Percentiles rank a stretch among this genome's conserved stretches.
These are phyloP conservation scores for Cryptosporidium ubiquitum DNA, from an alignment of 169 alveolate species.

Conservation along the genomic window DNA sequence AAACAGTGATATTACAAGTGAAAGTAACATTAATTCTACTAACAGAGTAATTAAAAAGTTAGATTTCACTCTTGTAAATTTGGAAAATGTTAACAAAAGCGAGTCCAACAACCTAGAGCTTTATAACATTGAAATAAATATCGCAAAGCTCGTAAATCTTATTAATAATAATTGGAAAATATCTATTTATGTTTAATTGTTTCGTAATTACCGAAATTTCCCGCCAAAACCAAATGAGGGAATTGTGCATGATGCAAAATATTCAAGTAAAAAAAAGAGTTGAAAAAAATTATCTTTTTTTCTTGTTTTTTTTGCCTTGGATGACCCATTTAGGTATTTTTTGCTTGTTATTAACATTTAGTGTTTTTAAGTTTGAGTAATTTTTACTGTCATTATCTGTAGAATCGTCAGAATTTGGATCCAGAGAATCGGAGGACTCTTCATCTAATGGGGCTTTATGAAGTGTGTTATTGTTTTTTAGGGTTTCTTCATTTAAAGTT, in stretches of 20 bases:
- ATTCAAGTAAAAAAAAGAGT: not conserved
- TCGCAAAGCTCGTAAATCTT: constrained; percentile 15
- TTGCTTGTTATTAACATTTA: not conserved
- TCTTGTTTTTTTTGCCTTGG: constrained; percentile 21
- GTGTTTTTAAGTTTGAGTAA: not conserved
- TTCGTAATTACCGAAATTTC: not conserved
- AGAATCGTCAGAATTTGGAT: not conserved
- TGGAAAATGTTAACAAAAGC: not conserved
- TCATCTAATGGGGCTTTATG: not conserved
- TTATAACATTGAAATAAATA: constrained; percentile 3
- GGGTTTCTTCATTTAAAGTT: not conserved
- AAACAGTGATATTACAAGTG: constrained; percentile 13
- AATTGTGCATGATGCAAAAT: constrained; percentile 1
- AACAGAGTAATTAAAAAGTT: constrained; percentile 4
- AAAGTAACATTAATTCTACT: not conserved
- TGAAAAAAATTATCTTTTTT: constrained; percentile 9
- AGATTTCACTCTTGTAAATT: not conserved
- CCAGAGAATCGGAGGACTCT: not conserved
- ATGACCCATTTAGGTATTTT: constrained; percentile 58
- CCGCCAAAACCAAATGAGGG: not conserved
- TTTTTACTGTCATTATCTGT: not conserved
- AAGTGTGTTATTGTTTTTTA: not conserved
- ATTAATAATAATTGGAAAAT: constrained; percentile 43
- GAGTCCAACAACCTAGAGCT: not conserved
- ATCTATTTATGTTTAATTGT: constrained; percentile 15